phyloP scores from a whole-genome alignment of 495 filamentous ascomycete species.

The Cercophora samala region DNA sequence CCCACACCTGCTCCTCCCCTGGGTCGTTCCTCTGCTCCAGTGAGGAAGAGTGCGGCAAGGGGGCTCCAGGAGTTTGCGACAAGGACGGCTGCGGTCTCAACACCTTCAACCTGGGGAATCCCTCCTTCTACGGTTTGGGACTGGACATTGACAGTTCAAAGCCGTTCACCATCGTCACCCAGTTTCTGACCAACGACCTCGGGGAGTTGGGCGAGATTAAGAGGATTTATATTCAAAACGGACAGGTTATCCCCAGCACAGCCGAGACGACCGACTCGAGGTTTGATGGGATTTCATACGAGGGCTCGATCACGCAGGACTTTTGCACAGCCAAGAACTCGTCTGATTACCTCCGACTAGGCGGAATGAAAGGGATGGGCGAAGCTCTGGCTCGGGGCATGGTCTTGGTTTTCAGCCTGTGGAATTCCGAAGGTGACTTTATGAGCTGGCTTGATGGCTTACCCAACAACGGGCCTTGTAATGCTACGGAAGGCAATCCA shows the following conservation, averaged over 20 bases:
- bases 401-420: slow-evolving; percentile 63
- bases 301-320: slow-evolving; percentile 52
- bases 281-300: slow-evolving; percentile 33
- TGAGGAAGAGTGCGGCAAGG: slow-evolving; percentile 42
- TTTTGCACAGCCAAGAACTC: slow-evolving; percentile 59
- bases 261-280: slow-evolving; percentile 37
- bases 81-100: slow-evolving; percentile 64
- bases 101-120: slow-evolving; percentile 51
- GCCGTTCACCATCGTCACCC: slow-evolving; percentile 64
- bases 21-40: slow-evolving; percentile 49
- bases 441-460: slow-evolving; percentile 64
- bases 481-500: slow-evolving; percentile 50
- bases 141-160: slow-evolving; percentile 57
- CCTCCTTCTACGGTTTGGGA: slow-evolving; percentile 55
- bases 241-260: slow-evolving; percentile 48
- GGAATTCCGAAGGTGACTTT: slow-evolving; percentile 55
- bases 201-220: slow-evolving; percentile 55
- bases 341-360: slow-evolving; percentile 50
- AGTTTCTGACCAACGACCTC: slow-evolving; percentile 56
- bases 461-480: slow-evolving; percentile 56
- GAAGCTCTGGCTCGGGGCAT: slow-evolving; percentile 57
- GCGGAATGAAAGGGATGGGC: slow-evolving; percentile 58
- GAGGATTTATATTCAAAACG: slow-evolving; percentile 60
- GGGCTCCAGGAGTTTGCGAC: slow-evolving; percentile 56
- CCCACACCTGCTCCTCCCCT: slow-evolving; percentile 52